Conservation (phyloP, 345 rosid species). For the Cardamine chenopodiifolia region DNA sequence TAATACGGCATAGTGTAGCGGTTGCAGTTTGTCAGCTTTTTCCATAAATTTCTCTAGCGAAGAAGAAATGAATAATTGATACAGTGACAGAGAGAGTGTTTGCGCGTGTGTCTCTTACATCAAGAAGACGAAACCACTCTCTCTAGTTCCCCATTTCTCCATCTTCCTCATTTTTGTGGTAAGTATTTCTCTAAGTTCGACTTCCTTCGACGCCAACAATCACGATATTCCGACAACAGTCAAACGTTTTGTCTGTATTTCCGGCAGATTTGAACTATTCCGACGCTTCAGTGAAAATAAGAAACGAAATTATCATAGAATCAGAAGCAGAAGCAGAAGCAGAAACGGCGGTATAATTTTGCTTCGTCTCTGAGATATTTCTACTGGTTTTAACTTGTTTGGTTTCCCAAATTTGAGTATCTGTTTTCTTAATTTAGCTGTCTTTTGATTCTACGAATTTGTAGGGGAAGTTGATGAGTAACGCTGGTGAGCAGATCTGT, state of each 20-base stretch:
- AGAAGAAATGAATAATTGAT: background rate
- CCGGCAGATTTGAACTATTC: background rate
- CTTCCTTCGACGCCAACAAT: background rate
- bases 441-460: slow-evolving; percentile 4
- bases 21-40: slow-evolving; percentile 20
- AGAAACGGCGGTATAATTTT: slow-evolving; percentile 50
- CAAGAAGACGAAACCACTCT: background rate
- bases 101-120: background rate
- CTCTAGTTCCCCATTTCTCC: background rate
- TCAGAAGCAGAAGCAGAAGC: slow-evolving; percentile 66
- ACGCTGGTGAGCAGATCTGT: slow-evolving; percentile 60
- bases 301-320: slow-evolving; percentile 47
- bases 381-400: background rate
- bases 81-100: background rate
- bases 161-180: slow-evolving; percentile 6
- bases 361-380: background rate
- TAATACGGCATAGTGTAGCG: background rate
- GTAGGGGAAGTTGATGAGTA: slow-evolving; percentile 62
- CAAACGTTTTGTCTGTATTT: background rate
- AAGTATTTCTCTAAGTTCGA: background rate
- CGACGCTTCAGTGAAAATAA: slow-evolving; percentile 7
- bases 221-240: background rate
- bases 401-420: background rate
- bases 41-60: slow-evolving; percentile 13
- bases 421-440: slow-evolving; percentile 14